phyloP scores from a whole-genome alignment of 2,329 filamentous ascomycete genomes.

The Coleophoma cylindrospora region DNA sequence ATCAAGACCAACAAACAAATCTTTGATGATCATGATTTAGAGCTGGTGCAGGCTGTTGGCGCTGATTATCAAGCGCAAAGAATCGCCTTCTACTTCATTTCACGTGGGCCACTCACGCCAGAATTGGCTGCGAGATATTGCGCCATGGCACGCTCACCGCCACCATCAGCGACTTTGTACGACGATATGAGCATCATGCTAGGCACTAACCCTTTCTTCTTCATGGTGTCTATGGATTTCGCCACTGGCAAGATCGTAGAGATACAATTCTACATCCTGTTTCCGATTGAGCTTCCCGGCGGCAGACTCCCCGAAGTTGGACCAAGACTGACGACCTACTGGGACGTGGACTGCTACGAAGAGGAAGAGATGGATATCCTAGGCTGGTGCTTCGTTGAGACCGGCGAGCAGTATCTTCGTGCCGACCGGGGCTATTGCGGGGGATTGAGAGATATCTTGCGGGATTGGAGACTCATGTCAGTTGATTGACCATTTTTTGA shows the following conservation, averaged over 20 bases:
- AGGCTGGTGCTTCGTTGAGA: background rate
- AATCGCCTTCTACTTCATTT: constrained; percentile 1
- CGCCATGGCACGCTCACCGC: background rate
- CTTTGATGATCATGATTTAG: background rate
- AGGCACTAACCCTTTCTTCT: background rate
- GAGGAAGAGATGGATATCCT: constrained; percentile 3
- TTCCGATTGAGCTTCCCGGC: constrained; percentile 1
- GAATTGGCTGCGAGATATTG: background rate
- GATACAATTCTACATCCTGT: constrained; percentile 1
- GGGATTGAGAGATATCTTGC: background rate
- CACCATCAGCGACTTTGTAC: background rate
- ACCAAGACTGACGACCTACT: background rate
- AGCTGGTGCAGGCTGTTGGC: background rate
- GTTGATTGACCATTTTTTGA: background rate
- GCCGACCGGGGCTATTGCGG: background rate
- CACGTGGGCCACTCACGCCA: background rate
- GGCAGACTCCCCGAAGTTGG: constrained; percentile 2
- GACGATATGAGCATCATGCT: constrained; percentile 1
- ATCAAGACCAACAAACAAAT: background rate
- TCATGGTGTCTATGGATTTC: background rate
- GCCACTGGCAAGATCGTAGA: background rate
- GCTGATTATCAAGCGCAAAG: background rate
- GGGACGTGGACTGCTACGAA: constrained; percentile 1
- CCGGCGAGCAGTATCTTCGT: background rate
- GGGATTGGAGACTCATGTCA: constrained; percentile 2